Evolutionary conservation across 2,329 filamentous ascomycete species (phyloP), one percentile per base, ranked within the genome.

Genomic region (Xylariaceae sp.): DNA sequence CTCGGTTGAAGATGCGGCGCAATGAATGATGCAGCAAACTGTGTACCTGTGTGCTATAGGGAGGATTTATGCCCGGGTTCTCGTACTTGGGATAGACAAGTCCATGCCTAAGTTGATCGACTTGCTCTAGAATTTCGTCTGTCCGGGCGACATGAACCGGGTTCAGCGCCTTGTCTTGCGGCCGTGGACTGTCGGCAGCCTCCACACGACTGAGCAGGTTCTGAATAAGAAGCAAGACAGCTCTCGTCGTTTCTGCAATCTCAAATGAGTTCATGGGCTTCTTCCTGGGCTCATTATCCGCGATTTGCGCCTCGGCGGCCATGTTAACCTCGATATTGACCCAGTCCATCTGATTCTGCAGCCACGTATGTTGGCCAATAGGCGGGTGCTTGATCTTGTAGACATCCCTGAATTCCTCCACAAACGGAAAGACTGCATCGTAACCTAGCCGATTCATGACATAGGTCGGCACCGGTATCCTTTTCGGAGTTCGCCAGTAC

Each of bases 271-370:
- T 13, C 37, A 41, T 41, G 11, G 37, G 9, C 9, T 13, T 41
- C 11, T 13, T 41, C 37, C 37, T 13, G 37, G 4, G 37, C 37
- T 3, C 37, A 13, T 30, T 1, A 6, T 30, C 23, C 23, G 37
- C 37, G 37, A 41, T 60, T 45, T 58, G 51, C 51, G 71, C 68
- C 55, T 72, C 71, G 4, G 53, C 35, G 2, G 50, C 60, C 34
- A 73, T 64, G 9, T 63, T 63, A n/a, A 65, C 59, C 57, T 71
- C 69, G 7, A 69, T 59, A n/a, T 64, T 51, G 6, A 53, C 51
- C 71, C 71, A 73, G 35, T 69, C 64, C 30, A 69, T 13, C 53
- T 70, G 67, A 30, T 59, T 57, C 52, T 65, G 60, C 2, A 65
- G 17, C 66, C 64, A 70, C 13, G 65, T 63, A n/a, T 60, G 56